These are phyloP conservation scores for Hanseniaspora pseudoguilliermondii DNA, from an alignment of 805 yeast genomes.

Conservation along the genomic window DNA sequence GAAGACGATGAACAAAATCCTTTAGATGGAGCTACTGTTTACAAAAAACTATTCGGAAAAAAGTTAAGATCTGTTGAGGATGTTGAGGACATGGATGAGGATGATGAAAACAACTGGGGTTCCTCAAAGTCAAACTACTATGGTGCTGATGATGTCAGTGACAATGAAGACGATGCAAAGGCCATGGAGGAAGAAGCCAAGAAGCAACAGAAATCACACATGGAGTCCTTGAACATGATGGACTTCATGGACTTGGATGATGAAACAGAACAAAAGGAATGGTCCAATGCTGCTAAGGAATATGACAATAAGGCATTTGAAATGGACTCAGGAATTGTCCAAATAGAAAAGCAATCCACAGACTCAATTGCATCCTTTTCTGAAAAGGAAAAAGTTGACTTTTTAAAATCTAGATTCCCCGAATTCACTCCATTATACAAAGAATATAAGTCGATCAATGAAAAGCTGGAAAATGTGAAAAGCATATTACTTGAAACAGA, in stretches of 20 bases:
- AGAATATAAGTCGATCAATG: slow-evolving; percentile 40
- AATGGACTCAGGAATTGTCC: slow-evolving; percentile 16
- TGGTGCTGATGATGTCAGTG: slow-evolving; percentile 38
- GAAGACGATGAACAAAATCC: slow-evolving; percentile 19
- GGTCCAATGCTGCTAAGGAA: slow-evolving; percentile 51
- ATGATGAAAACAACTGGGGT: slow-evolving; percentile 32
- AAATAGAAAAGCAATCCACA: slow-evolving; percentile 28
- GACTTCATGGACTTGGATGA: slow-evolving; percentile 55
- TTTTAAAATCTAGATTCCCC: slow-evolving; percentile 57
- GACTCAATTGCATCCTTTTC: slow-evolving; percentile 41
- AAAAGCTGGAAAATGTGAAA: slow-evolving; percentile 31
- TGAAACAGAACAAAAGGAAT: slow-evolving; percentile 56
- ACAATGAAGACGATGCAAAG: slow-evolving; percentile 59
- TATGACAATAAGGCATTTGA: slow-evolving; percentile 33
- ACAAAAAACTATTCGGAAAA: slow-evolving; percentile 30
- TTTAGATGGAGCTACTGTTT: slow-evolving; percentile 28
- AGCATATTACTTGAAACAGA: slow-evolving; percentile 16
- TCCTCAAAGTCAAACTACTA: slow-evolving; percentile 34
- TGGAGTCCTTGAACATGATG: slow-evolving; percentile 61
- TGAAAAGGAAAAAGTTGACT: slow-evolving; percentile 37
- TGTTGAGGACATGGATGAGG: slow-evolving; percentile 22
- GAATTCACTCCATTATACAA: slow-evolving; percentile 67
- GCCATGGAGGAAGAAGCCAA: slow-evolving; percentile 79
- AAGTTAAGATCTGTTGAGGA: slow-evolving; percentile 21
- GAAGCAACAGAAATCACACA: slow-evolving; percentile 68